Evolutionary conservation across 1,284 basidiomycete species (phyloP).

Genomic region (Meira miltonrushii): DNA sequence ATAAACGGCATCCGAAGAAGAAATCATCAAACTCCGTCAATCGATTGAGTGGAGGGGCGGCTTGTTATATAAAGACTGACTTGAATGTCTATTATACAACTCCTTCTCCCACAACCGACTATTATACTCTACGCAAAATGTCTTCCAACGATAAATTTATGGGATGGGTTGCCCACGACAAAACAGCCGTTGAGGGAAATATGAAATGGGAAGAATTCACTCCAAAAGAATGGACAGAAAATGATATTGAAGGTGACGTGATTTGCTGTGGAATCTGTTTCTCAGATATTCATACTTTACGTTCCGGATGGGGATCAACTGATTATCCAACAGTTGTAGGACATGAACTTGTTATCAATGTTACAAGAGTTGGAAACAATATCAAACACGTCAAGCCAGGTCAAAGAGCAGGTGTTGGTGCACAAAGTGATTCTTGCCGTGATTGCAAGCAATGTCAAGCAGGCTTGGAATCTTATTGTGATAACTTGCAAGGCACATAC

Average conservation of each 20-base stretch:
- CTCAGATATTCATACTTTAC: conserved; percentile 26
- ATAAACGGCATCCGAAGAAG: too few species aligned
- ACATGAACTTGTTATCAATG: conserved; percentile 64
- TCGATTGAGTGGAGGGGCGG: too few species aligned
- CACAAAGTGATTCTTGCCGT: conserved; percentile 60
- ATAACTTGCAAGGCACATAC: conserved; percentile 49
- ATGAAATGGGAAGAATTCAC: conserved; percentile 34
- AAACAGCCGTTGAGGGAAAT: conserved; percentile 30
- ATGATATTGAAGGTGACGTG: conserved; percentile 35
- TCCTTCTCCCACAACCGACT: background rate
- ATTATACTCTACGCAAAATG: background rate
- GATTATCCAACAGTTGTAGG: conserved; percentile 39
- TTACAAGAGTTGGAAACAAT: conserved; percentile 52
- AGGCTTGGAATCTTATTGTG: conserved; percentile 33
- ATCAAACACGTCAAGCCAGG: conserved; percentile 61
- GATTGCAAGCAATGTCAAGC: conserved; percentile 59
- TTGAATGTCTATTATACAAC: too few species aligned
- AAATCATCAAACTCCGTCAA: too few species aligned
- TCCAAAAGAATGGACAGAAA: conserved; percentile 33
- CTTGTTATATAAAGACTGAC: too few species aligned
- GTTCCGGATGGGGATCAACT: conserved; percentile 38
- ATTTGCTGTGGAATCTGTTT: conserved; percentile 27
- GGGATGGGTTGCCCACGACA: conserved; percentile 40
- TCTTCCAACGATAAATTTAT: conserved; percentile 22
- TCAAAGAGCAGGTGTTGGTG: conserved; percentile 63